Conservation (phyloP, 1,284 basidiomycete genomes). For the Ceratobasidium sp. region DNA sequence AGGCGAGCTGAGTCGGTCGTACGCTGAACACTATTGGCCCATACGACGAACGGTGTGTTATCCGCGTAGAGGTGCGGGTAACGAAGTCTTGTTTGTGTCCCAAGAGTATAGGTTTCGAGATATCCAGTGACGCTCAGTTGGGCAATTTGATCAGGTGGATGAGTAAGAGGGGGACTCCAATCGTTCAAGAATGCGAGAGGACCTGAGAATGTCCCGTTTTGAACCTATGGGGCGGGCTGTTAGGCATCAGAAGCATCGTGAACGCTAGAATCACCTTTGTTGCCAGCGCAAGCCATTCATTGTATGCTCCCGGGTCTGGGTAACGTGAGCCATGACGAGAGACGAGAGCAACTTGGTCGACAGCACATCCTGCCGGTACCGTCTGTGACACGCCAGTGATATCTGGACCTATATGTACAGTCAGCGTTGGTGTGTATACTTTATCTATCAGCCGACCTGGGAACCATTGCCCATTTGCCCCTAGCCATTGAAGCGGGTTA, state of each 20-base stretch:
- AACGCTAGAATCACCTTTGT: slow-evolving; percentile 2
- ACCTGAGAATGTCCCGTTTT: slow-evolving; percentile 29
- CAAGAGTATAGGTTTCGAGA: slow-evolving; percentile 16
- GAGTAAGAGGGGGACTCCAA: slow-evolving; percentile 21
- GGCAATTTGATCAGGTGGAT: slow-evolving; percentile 13
- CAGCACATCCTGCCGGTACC: background rate
- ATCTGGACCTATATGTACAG: slow-evolving; percentile 3
- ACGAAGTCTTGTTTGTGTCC: slow-evolving; percentile 16
- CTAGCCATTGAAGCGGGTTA: slow-evolving; percentile 22
- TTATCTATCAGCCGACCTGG: background rate
- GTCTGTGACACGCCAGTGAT: slow-evolving; percentile 1
- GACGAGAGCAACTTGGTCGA: slow-evolving; percentile 25
- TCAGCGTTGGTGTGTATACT: background rate
- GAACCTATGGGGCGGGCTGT: background rate
- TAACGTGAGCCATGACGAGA: slow-evolving; percentile 26
- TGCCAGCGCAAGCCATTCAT: slow-evolving; percentile 32
- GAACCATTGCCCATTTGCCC: slow-evolving; percentile 31
- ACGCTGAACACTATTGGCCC: slow-evolving; percentile 26
- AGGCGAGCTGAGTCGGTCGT: slow-evolving; percentile 18
- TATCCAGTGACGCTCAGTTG: slow-evolving; percentile 30
- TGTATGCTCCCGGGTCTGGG: slow-evolving; percentile 17
- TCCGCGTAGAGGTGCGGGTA: slow-evolving; percentile 32
- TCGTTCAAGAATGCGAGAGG: slow-evolving; percentile 22
- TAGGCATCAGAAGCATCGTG: background rate
- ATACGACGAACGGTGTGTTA: slow-evolving; percentile 24